These are phyloP conservation scores for Barbatosphaeria neglecta DNA, from an alignment of 495 filamentous ascomycete genomes.

Conservation along the genomic window DNA sequence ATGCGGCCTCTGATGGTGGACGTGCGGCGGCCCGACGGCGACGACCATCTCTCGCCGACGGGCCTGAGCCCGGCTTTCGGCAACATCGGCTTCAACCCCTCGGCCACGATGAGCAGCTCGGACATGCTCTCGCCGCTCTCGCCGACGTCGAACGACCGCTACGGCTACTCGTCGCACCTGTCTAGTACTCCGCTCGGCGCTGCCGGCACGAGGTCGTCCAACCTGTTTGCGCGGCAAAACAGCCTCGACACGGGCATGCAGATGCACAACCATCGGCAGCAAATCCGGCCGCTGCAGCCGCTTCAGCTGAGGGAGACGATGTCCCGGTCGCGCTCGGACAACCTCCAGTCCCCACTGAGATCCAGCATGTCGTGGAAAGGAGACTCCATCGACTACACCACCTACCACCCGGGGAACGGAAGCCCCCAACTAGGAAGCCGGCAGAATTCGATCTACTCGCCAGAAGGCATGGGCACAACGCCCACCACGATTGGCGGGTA, in stretches of 20 bases:
- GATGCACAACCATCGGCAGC: slow-evolving; percentile 31
- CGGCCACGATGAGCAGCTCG: slow-evolving; percentile 30
- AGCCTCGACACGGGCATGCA: slow-evolving; percentile 36
- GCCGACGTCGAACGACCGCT: slow-evolving; percentile 37
- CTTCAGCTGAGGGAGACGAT: slow-evolving; percentile 48
- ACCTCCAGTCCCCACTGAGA: slow-evolving; percentile 45
- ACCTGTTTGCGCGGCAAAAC: slow-evolving; percentile 42
- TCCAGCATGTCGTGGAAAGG: slow-evolving; percentile 53
- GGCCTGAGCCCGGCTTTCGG: slow-evolving; percentile 52
- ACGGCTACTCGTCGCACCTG: slow-evolving; percentile 38
- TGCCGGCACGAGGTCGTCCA: slow-evolving; percentile 38
- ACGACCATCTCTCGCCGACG: slow-evolving; percentile 48
- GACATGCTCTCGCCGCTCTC: slow-evolving; percentile 45
- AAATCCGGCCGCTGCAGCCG: slow-evolving; percentile 40
- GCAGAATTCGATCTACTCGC: slow-evolving; percentile 29
- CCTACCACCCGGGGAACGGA: slow-evolving; percentile 25
- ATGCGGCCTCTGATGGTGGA: slow-evolving; percentile 53
- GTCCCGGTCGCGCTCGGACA: slow-evolving; percentile 47
- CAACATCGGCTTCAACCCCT: slow-evolving; percentile 45
- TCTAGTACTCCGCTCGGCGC: slow-evolving; percentile 35
- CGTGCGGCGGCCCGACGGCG: slow-evolving; percentile 42
- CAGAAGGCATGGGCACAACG: slow-evolving; percentile 23
- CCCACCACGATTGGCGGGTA: slow-evolving; percentile 30
- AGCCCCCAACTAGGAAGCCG: slow-evolving; percentile 33
- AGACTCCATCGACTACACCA: slow-evolving; percentile 44